Conservation (phyloP, 164 flowering plant species). For the Dillenia suffruticosa region DNA sequence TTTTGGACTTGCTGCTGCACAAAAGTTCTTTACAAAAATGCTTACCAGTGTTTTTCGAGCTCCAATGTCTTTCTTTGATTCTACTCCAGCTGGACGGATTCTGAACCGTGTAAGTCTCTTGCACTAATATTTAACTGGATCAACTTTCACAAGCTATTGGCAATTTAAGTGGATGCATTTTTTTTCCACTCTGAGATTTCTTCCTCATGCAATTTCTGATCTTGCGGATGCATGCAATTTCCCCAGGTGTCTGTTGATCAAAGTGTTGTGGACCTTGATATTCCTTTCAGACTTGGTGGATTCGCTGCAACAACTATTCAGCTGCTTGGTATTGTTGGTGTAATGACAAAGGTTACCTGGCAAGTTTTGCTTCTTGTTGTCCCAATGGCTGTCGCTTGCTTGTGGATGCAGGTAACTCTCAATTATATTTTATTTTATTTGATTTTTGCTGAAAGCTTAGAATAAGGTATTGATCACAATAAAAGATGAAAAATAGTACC, state of each 20-base stretch:
- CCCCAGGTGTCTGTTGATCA: constrained; percentile 95
- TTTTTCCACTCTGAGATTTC: background rate
- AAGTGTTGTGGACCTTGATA: constrained; percentile 99
- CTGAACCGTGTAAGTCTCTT: constrained; percentile 83
- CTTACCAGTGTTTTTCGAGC: constrained; percentile 77
- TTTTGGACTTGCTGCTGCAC: constrained; percentile 95
- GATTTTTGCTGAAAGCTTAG: too few relatives aligned
- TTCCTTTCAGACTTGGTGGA: constrained; percentile 98
- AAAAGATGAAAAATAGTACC: too few relatives aligned
- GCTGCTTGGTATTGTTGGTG: constrained; percentile 93
- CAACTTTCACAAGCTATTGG: too few relatives aligned
- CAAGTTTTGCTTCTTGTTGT: constrained; percentile 89
- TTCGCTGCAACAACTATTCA: constrained; percentile 98
- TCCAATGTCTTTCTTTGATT: constrained; percentile 98
- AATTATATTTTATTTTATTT: background rate
- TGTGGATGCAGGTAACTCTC: constrained; percentile 95
- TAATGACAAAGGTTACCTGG: constrained; percentile 96
- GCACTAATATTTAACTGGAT: constrained; percentile 3
- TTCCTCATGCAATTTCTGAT: constrained; percentile 7
- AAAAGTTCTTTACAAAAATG: constrained; percentile 83
- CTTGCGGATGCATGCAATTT: constrained; percentile 12
- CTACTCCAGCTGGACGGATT: constrained; percentile 95
- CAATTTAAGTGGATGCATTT: background rate
- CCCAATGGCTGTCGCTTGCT: constrained; percentile 95
- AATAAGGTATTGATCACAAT: too few relatives aligned